Base-by-base conservation (phyloP, 176 grass and related monocot species). In the Avena insularis region DNA sequence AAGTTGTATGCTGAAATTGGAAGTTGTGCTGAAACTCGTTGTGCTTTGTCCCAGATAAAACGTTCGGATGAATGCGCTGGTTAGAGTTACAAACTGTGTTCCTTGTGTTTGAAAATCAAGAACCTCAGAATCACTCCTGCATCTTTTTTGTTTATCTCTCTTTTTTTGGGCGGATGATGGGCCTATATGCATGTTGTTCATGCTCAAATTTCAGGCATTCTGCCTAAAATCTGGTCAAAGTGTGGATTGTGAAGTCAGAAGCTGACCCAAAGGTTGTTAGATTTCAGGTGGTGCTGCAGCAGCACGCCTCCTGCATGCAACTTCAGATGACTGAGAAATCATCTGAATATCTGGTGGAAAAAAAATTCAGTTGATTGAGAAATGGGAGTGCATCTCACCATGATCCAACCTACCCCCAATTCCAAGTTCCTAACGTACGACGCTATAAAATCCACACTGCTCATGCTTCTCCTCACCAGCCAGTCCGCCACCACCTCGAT, bases 391-490 rank as follows among this genome's bases (percentile, higher is more conserved):
- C 70, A 85, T 82, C 86, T 85, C 62, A 88, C 86, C 86, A 69
- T 59, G 77, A 87, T 80, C 86, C 60, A 88, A 91, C 90, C 90
- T 62, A 91, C 77, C 76, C 13, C 19, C 40, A 20, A 2, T 11
- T 71, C 1, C 12, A 36, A 2, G 17, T 14, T 50, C 13, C 1
- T 0, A 20, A 0, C 3, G 17, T 2, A 77, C 54, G 50, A 47
- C 0, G 62, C 77, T 88, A 85, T 88, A 88, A 85, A 36, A 20
- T 1, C 17, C 55, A n/a, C 2, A 8, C 0, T 9, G 35, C 29
- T 40, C 31, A 4, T 35, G 12, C 68, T 20, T 27, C 79, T 35
- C 19, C 5, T 54, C 83, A 54, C 29, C n/a, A 10, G 19, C 9
- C 57, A 59, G 19, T 59, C 62, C 5, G 61, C 3, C 61, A 29